Conservation (phyloP, 768 basidiomycete genomes). For the Rhizopogon vulgaris region DNA sequence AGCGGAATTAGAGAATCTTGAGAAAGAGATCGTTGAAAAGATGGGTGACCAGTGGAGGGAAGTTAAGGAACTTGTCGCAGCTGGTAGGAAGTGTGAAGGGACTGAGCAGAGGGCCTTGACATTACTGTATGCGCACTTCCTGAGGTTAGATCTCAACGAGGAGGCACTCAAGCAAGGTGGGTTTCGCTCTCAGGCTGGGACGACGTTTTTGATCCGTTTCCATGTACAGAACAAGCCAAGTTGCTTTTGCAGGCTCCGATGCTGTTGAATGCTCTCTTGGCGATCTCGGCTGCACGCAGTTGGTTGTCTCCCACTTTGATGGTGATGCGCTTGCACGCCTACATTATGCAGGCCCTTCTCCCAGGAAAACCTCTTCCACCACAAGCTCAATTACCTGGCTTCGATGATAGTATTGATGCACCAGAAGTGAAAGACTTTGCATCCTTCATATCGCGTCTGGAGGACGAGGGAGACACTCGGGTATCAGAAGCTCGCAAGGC, state of each 20-base stretch:
- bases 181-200: conserved; percentile 15
- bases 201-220: background rate
- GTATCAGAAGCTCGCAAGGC: conserved; percentile 40
- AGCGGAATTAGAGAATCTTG: conserved; percentile 42
- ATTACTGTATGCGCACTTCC: conserved; percentile 79
- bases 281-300: conserved; percentile 77
- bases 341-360: conserved; percentile 76
- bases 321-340: conserved; percentile 77
- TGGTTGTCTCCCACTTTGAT: conserved; percentile 81
- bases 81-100: conserved; percentile 26
- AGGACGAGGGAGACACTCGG: conserved; percentile 41
- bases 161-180: conserved; percentile 57
- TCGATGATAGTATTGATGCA: conserved; percentile 37
- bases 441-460: conserved; percentile 43
- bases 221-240: conserved; percentile 56
- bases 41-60: conserved; percentile 51
- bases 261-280: conserved; percentile 74
- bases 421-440: conserved; percentile 35
- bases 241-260: conserved; percentile 68
- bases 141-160: conserved; percentile 54
- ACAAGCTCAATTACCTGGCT: conserved; percentile 75
- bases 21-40: conserved; percentile 42
- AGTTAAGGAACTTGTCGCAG: conserved; percentile 36
- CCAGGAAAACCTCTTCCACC: conserved; percentile 40
- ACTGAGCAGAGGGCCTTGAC: conserved; percentile 53